Evolutionary conservation across 441 rosid species (phyloP).

Genomic region (Brassica balearica): DNA sequence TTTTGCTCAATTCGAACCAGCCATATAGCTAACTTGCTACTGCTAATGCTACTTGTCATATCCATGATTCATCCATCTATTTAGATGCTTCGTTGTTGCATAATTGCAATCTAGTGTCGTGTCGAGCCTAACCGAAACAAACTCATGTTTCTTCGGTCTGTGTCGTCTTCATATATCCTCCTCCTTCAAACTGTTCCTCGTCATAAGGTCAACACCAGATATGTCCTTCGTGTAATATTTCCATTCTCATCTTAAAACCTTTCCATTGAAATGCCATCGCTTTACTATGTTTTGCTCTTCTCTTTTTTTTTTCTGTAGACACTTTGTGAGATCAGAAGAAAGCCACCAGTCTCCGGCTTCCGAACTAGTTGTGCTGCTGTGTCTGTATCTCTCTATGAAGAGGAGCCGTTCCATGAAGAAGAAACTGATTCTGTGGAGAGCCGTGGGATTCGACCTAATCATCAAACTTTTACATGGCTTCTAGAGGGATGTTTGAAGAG

Average conservation of each 20-base stretch:
- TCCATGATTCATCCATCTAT: not conserved
- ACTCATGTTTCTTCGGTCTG: constrained; percentile 49
- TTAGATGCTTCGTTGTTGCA: constrained; percentile 8
- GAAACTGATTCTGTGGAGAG: constrained; percentile 48
- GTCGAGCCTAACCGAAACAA: constrained; percentile 7
- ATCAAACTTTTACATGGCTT: constrained; percentile 63
- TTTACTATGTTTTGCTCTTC: constrained; percentile 5
- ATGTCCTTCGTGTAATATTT: constrained; percentile 16
- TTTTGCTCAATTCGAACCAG: no score
- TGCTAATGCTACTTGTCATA: not conserved
- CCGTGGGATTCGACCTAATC: constrained; percentile 56
- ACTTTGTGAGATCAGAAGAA: constrained; percentile 46
- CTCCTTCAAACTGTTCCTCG: constrained; percentile 44
- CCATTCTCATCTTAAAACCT: not conserved
- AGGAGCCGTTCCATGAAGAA: constrained; percentile 39
- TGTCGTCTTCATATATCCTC: constrained; percentile 48
- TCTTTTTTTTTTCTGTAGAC: constrained; percentile 40
- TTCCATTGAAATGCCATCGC: constrained; percentile 4
- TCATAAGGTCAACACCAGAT: constrained; percentile 40
- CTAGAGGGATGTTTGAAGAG: constrained; percentile 59
- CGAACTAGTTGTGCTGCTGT: constrained; percentile 39
- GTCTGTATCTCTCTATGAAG: constrained; percentile 46
- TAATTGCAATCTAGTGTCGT: not conserved
- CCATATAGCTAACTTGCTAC: not conserved
- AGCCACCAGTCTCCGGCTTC: constrained; percentile 37